Percentiles rank a stretch among this genome's conserved stretches.
Conservation (phyloP, 768 basidiomycete species). For the Boletus patriciae region DNA sequence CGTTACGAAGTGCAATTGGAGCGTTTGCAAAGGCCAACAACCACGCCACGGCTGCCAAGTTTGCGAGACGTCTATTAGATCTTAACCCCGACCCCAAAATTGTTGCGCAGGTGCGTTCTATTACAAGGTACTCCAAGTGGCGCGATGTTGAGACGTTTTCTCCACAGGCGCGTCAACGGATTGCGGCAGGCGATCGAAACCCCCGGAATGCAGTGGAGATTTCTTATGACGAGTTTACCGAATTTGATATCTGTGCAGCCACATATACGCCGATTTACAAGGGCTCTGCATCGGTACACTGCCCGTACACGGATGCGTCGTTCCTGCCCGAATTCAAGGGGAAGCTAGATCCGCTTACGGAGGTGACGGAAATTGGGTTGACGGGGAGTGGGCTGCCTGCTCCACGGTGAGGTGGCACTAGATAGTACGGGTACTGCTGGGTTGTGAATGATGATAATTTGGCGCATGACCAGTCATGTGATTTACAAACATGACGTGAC, state of each 20-base stretch:
- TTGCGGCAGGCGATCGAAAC: slow-evolving; percentile 91
- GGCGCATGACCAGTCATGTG: slow-evolving; percentile 29
- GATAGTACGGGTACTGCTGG: background rate
- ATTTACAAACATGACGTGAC: slow-evolving; percentile 18
- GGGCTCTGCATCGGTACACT: slow-evolving; percentile 78
- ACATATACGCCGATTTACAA: slow-evolving; percentile 93
- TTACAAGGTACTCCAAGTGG: background rate
- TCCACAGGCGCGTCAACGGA: slow-evolving; percentile 94
- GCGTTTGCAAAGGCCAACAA: slow-evolving; percentile 92
- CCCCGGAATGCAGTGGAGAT: slow-evolving; percentile 92
- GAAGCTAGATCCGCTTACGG: slow-evolving; percentile 68
- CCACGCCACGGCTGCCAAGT: slow-evolving; percentile 88
- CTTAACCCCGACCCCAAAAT: slow-evolving; percentile 87
- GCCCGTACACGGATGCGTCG: slow-evolving; percentile 87
- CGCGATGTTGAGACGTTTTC: background rate
- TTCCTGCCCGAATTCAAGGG: slow-evolving; percentile 89
- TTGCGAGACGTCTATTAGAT: slow-evolving; percentile 86
- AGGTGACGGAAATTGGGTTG: slow-evolving; percentile 79
- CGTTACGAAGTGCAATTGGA: slow-evolving; percentile 86
- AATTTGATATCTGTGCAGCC: slow-evolving; percentile 93
- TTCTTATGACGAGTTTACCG: slow-evolving; percentile 89
- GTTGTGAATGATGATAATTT: too few relatives aligned
- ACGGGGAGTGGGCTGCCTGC: slow-evolving; percentile 73
- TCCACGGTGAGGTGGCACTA: slow-evolving; percentile 51
- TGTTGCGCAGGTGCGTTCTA: slow-evolving; percentile 61